These are phyloP conservation scores for Myxozyma mucilagina DNA, from an alignment of 805 yeast species.

Conservation along the genomic window DNA sequence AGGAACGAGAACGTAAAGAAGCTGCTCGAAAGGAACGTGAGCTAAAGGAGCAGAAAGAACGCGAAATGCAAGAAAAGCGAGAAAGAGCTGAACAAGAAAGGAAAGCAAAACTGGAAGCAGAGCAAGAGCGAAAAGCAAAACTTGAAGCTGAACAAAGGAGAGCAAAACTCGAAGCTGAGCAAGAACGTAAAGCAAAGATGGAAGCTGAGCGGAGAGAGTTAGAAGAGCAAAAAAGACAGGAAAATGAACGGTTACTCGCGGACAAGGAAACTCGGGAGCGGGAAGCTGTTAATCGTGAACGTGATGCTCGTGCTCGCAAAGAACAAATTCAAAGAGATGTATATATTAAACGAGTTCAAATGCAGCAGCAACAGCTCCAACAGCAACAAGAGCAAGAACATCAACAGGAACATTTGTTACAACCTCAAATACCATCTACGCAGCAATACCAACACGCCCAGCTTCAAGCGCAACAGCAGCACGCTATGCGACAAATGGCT, in stretches of 20 bases:
- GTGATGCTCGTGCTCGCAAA: conserved; percentile 30
- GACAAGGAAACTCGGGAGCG: conserved; percentile 28
- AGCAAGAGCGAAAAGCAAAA: conserved; percentile 13
- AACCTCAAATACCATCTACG: conserved; percentile 1
- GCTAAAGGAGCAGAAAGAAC: conserved; percentile 22
- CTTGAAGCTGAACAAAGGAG: conserved; percentile 5
- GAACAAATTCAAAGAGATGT: conserved; percentile 25
- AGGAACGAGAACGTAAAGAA: conserved; percentile 32
- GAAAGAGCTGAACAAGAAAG: conserved; percentile 25
- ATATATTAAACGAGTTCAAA: conserved; percentile 23
- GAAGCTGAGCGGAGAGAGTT: conserved; percentile 9
- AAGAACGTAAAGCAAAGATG: conserved; percentile 13
- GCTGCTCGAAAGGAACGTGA: conserved; percentile 25
- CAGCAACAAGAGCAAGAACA: conserved; percentile 25
- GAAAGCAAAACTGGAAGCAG: conserved; percentile 13
- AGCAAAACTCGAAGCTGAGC: background rate
- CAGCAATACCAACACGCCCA: conserved; percentile 17
- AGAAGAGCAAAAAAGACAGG: conserved; percentile 26
- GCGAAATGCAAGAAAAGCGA: conserved; percentile 21
- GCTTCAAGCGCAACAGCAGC: conserved; percentile 14
- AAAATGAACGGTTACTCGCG: conserved; percentile 22
- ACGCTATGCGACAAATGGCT: conserved; percentile 17
- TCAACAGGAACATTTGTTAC: conserved; percentile 15
- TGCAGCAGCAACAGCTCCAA: conserved; percentile 26
- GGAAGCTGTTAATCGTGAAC: conserved; percentile 25